Evolutionary conservation across 164 flowering plant genomes (phyloP), one percentile per base, ranked within the genome.

Genomic region (Dillenia suffruticosa): DNA sequence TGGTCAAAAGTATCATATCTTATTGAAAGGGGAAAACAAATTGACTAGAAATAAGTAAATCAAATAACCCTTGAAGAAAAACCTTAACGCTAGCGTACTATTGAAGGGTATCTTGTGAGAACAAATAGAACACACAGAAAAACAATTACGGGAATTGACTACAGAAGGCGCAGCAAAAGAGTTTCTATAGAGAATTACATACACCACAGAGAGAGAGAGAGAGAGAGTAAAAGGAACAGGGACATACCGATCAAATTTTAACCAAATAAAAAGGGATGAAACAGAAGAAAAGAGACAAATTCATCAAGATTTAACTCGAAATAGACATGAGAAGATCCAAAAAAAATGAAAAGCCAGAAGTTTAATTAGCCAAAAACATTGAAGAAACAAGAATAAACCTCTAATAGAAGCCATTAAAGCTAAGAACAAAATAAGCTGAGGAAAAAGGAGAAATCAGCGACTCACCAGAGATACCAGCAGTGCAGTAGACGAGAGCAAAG

Each of bases 401-500:
- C 46, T 24, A 16, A 47, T 2, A 44, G 15, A 57, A 14, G 43
- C 45, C 19, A 52, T 15, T 16, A n/a, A 52, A 52, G 5, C 40
- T 4, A 7, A 32, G 40, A 32, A 15, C 46, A 47, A 58, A 17
- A 22, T 10, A 46, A 46, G 46, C 10, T 9, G 61, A 58, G n/a
- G 43, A 59, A 48, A 58, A 7, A 17, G 3, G 44, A 5, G 12
- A 12, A 40, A 12, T 32, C 0, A 16, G 16, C 44, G 11, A 51
- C 62, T 54, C 2, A 71, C 74, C 74, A 46, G 74, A 71, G 58
- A 70, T 70, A 51, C 74, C 74, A 62, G 74, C 74, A 53, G 74
- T 70, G 56, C 74, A 70, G 70, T 70, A 71, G 9, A 71, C 74
- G 49, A 71, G 74, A 22, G 70, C 74, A 66, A 71, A 71, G 63